Evolutionary conservation across 345 rosid genomes (phyloP).

Genomic region (Linum trigynum): DNA sequence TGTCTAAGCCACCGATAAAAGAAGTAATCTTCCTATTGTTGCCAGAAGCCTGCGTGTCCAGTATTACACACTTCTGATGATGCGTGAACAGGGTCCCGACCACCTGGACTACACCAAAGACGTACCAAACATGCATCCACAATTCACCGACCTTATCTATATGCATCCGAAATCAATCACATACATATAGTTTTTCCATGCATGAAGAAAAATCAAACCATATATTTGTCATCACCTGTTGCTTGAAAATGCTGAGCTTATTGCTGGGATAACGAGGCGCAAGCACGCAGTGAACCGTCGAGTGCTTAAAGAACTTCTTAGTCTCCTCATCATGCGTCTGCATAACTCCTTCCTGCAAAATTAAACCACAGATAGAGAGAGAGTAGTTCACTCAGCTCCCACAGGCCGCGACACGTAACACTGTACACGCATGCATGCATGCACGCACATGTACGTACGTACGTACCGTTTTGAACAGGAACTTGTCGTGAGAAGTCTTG

Average conservation of each 20-base stretch:
- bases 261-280: conserved; percentile 66
- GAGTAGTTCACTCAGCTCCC: too few species aligned
- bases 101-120: conserved; percentile 44
- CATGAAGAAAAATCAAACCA: neutral
- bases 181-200: neutral
- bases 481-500: conserved; percentile 63
- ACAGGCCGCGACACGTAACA: too few species aligned
- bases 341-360: conserved; percentile 71
- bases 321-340: conserved; percentile 79
- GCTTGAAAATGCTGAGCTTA: conserved; percentile 64
- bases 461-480: conserved; percentile 43
- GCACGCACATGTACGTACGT: neutral
- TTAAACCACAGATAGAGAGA: too few species aligned
- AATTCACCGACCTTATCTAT: too few species aligned
- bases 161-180: conserved; percentile 12
- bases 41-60: conserved; percentile 50
- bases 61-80: conserved; percentile 63
- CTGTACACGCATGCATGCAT: neutral
- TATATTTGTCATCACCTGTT: conserved; percentile 35
- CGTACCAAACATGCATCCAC: too few species aligned
- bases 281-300: conserved; percentile 53
- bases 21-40: conserved; percentile 53
- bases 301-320: conserved; percentile 44
- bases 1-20: conserved; percentile 60
- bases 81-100: conserved; percentile 71